Evolutionary conservation across 73 alveolate genomes (phyloP), one percentile per base, ranked within the genome.

Genomic region (Stentor roeselii): DNA sequence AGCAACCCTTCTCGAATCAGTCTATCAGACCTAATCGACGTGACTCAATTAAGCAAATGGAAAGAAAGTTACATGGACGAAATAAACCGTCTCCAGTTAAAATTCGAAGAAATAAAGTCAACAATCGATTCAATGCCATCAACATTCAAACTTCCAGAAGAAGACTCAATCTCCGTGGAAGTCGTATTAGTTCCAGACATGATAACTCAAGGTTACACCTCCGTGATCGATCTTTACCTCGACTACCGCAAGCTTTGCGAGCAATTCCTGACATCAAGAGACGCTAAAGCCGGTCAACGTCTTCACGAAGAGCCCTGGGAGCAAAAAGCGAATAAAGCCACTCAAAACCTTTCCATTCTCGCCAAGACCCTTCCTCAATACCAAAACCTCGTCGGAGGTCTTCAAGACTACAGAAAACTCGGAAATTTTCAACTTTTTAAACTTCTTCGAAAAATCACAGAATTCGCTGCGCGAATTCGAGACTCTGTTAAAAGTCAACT

Each of bases 271-370:
- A 32, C 50, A 27, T 15, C n/a, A 21, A 40, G 80, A 34, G 80
- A 67, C 2, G 80, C 80, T 15, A 14, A 21, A 67, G 80, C 80
- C 34, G 80, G 80, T 21, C 27, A 67, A 67, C 21, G 80, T 15
- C 80, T 67, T 67, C 80, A 67, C 34, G 80, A 67, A 67, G 80
- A 67, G 80, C 27, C 21, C 21, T 67, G 80, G 37, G 80, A 67
- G 14, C 21, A 32, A 1, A 67, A 67, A 67, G 41, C 41, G 27
- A 34, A n/a, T 27, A n/a, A 67, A 21, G 80, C 80, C 21, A 32
- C 21, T 21, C 11, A 67, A 14, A 21, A 30, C 11, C 27, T 67
- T 27, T 36, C 80, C 3, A 21, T 27, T 21, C 2, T 67, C 0
- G 80, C 21, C 21, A 67, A 27, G 41, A 67, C 21, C 41, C 21